Evolutionary conservation across 2,329 filamentous ascomycete species (phyloP), one percentile per base, ranked within the genome.

Genomic region (Aureobasidium lini): DNA sequence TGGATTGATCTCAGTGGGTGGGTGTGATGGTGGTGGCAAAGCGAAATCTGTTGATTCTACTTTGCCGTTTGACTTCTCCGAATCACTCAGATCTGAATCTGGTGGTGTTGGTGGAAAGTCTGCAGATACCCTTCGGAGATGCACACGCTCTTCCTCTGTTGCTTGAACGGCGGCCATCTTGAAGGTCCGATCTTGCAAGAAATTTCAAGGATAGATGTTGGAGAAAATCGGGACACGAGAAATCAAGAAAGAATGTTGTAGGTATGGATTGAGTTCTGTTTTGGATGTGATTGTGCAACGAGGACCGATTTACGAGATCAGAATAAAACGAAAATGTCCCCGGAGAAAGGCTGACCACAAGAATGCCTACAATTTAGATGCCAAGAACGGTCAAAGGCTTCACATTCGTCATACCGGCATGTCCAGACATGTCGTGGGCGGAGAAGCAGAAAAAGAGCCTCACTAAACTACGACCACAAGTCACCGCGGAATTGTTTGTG

Each of bases 21-120:
- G 70, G 42, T 71, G 79, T 5, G 84, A 79, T 23, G 77, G 79
- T 9, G 89, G 90, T 11, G 90, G 89, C 4, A 95, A 76, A 23
- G 89, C 81, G 61, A 90, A 84, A 46, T 77, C 70, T 15, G 62
- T 49, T 16, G 64, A 61, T 15, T 61, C 60, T 88, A 72, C 79
- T 87, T 60, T 76, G 88, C n/a, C 61, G 59, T 31, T 36, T 9
- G 61, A 52, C 34, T 66, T 67, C 34, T 72, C 69, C 32, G 60
- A 66, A 61, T 68, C 66, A 59, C 65, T 69, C 36, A 64, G 62
- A 28, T 69, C 66, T 11, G 70, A 72, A 29, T 73, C 69, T 42
- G 72, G 71, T 18, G 72, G 72, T 13, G 72, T 72, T 13, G 71
- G 71, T n/a, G 69, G 70, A 6, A 69, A 52, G 39, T 67, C 62